Percentiles rank a stretch among this genome's conserved stretches.
phyloP scores from a whole-genome alignment of 2,329 filamentous ascomycete genomes.

The Geoglossum cookeanum region DNA sequence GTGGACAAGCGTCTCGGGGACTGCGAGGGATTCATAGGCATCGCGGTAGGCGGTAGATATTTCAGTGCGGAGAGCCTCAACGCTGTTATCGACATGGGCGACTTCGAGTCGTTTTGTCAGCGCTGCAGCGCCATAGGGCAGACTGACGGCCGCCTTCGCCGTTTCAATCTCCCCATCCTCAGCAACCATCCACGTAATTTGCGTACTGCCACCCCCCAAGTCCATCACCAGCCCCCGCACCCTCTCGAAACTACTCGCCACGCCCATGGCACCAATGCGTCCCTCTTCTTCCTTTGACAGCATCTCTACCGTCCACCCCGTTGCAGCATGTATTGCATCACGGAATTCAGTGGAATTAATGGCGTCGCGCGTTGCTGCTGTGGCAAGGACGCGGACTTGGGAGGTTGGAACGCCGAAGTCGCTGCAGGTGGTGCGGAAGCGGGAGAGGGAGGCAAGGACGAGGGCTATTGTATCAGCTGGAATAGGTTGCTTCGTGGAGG shows the following conservation, averaged over 20 bases:
- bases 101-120: slow-evolving; percentile 35
- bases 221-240: slow-evolving; percentile 74
- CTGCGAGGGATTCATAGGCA: slow-evolving; percentile 37
- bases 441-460: slow-evolving; percentile 47
- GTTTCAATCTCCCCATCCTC: slow-evolving; percentile 30
- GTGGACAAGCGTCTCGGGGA: slow-evolving; percentile 33
- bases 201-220: slow-evolving; percentile 57
- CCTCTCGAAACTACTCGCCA: slow-evolving; percentile 50
- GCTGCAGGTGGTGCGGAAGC: slow-evolving; percentile 52
- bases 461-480: slow-evolving; percentile 37
- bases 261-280: slow-evolving; percentile 63
- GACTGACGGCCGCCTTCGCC: slow-evolving; percentile 38
- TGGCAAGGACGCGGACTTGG: slow-evolving; percentile 62
- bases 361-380: slow-evolving; percentile 72
- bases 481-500: slow-evolving; percentile 29
- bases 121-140: slow-evolving; percentile 53
- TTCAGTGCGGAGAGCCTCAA: slow-evolving; percentile 29
- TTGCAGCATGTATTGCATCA: slow-evolving; percentile 38
- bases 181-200: slow-evolving; percentile 47
- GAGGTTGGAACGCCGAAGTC: slow-evolving; percentile 45
- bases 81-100: slow-evolving; percentile 20
- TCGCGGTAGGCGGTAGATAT: slow-evolving; percentile 38
- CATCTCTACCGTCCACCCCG: slow-evolving; percentile 51
- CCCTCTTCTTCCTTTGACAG: slow-evolving; percentile 68
- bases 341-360: slow-evolving; percentile 53